A percentile compares a stretch with the other conserved stretches of the same genome.
These are phyloP conservation scores for Coemansia sp. DNA, from an alignment of 192 early-diverging fungal genomes.

Conservation along the genomic window DNA sequence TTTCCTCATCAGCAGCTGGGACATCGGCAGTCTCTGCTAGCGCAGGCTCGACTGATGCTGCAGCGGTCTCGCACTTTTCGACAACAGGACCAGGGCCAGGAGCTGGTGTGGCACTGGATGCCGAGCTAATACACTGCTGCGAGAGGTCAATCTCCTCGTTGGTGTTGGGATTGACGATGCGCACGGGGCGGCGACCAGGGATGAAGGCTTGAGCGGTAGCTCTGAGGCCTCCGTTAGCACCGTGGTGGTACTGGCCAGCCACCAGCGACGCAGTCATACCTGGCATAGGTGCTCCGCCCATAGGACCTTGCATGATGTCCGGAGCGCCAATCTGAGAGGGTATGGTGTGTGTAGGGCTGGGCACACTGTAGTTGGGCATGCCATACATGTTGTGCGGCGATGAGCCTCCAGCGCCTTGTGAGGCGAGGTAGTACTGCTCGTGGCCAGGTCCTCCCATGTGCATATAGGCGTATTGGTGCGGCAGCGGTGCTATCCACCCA, in stretches of 20 bases:
- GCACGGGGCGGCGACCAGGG: constrained; percentile 56
- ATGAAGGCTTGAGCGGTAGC: constrained; percentile 44
- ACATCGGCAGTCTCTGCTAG: background rate
- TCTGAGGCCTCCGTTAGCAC: constrained; percentile 15
- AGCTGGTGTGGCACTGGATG: constrained; percentile 26
- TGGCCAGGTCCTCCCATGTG: constrained; percentile 38
- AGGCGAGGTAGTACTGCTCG: constrained; percentile 47
- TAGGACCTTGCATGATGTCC: constrained; percentile 25
- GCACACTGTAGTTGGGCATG: constrained; percentile 39
- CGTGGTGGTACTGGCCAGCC: constrained; percentile 28
- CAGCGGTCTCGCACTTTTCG: background rate
- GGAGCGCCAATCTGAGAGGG: constrained; percentile 33
- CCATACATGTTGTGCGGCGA: constrained; percentile 38
- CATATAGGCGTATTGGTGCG: constrained; percentile 51
- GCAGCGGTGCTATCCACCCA: constrained; percentile 39
- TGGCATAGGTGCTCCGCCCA: constrained; percentile 26
- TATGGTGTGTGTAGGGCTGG: constrained; percentile 24
- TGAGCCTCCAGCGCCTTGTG: constrained; percentile 23
- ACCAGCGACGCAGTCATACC: constrained; percentile 41
- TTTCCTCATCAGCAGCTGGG: constrained; percentile 7
- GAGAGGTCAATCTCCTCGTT: constrained; percentile 67
- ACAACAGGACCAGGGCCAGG: background rate
- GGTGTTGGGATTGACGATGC: constrained; percentile 76
- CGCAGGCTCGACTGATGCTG: background rate
- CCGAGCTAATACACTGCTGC: constrained; percentile 39